Percentiles rank a stretch among this genome's conserved stretches.
phyloP scores from a whole-genome alignment of 345 rosid species.

The Citropsis articulata region DNA sequence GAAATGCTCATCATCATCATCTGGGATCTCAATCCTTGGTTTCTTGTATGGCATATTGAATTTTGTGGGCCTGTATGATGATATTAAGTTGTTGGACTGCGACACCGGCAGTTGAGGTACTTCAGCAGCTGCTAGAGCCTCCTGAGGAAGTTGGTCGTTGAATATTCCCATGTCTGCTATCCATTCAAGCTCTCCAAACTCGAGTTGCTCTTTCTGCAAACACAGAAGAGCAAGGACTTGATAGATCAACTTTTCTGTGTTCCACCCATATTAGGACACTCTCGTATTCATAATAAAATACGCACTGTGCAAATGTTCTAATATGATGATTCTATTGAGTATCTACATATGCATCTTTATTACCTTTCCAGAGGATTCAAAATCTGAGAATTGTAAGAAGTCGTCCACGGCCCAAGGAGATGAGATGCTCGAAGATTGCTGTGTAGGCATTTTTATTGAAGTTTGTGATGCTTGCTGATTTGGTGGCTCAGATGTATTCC shows the following conservation, averaged over 20 bases:
- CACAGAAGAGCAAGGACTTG: background rate
- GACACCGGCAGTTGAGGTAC: conserved; percentile 77
- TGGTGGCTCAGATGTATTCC: conserved; percentile 60
- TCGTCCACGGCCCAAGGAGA: conserved; percentile 82
- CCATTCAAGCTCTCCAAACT: conserved; percentile 81
- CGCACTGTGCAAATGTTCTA: background rate
- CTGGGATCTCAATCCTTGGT: conserved; percentile 58
- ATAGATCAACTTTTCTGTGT: background rate
- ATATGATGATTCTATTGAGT: background rate
- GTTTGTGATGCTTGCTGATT: conserved; percentile 41
- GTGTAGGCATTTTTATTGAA: conserved; percentile 38
- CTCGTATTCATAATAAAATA: background rate
- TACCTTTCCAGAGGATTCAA: conserved; percentile 72
- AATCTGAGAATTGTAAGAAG: conserved; percentile 65
- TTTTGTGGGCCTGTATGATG: conserved; percentile 48
- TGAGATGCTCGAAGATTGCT: conserved; percentile 38
- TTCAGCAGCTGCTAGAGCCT: conserved; percentile 72
- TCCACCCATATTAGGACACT: background rate
- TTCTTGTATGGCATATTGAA: conserved; percentile 59
- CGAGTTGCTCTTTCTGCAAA: conserved; percentile 72
- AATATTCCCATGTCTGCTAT: conserved; percentile 71
- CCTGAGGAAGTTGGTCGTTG: conserved; percentile 55
- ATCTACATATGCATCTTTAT: background rate
- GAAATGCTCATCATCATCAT: conserved; percentile 70
- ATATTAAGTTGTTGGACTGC: conserved; percentile 22